A percentile compares a stretch with the other conserved stretches of the same genome.
Conservation (phyloP, 2,329 filamentous ascomycete species). For the Dactylella cylindrospora region DNA sequence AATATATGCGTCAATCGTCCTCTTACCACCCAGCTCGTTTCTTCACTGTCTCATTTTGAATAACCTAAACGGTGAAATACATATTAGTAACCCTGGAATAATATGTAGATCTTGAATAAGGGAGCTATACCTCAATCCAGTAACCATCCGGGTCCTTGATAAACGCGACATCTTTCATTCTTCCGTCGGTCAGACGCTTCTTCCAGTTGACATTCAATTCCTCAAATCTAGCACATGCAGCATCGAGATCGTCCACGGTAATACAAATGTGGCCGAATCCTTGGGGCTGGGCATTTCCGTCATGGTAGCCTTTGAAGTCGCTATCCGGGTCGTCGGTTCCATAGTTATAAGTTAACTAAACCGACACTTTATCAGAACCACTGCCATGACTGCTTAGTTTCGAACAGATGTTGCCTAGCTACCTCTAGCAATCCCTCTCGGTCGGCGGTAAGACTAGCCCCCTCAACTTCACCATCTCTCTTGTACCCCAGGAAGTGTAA, state of each 20-base stretch:
- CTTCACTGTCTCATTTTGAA: constrained; percentile 75
- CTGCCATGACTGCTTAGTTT: constrained; percentile 80
- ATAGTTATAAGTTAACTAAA: constrained; percentile 56
- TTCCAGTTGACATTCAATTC: constrained; percentile 82
- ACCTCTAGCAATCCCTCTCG: constrained; percentile 85
- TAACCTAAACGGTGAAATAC: constrained; percentile 58
- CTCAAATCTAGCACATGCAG: constrained; percentile 84
- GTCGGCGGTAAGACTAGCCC: constrained; percentile 62
- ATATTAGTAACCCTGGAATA: no score
- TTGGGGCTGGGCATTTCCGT: constrained; percentile 87
- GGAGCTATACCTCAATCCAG: constrained; percentile 71
- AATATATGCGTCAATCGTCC: not conserved
- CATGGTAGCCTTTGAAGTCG: constrained; percentile 75
- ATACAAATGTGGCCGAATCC: constrained; percentile 60
- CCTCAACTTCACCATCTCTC: constrained; percentile 58
- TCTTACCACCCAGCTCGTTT: constrained; percentile 47
- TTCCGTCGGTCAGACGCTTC: constrained; percentile 88
- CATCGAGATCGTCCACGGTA: constrained; percentile 82
- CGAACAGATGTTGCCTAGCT: constrained; percentile 74
- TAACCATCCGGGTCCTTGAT: constrained; percentile 84
- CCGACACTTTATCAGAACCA: constrained; percentile 75
- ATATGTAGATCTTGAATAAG: no score
- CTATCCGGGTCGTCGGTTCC: constrained; percentile 79
- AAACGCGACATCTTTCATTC: constrained; percentile 89
- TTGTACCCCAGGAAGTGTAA: constrained; percentile 90